Conservation (phyloP, 106 monocot genomes). For the Hemerocallis citrina region DNA sequence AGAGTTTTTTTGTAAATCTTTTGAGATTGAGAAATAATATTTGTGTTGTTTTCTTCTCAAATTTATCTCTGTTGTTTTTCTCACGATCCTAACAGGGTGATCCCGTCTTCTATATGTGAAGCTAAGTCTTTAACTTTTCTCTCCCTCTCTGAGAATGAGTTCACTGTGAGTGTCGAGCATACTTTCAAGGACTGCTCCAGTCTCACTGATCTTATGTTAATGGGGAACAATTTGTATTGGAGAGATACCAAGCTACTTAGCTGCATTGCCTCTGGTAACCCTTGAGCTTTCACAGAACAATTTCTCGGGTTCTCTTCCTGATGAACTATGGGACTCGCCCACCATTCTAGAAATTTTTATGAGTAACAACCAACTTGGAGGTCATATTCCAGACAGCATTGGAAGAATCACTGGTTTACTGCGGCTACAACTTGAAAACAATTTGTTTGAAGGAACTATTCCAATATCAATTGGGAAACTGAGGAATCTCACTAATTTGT, state of each 20-base stretch:
- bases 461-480: slow-evolving; percentile 74
- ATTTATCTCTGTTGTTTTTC: too few relatives aligned
- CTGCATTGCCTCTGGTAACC: slow-evolving; percentile 62
- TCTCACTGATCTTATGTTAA: slow-evolving; percentile 59
- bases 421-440: slow-evolving; percentile 62
- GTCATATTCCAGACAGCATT: slow-evolving; percentile 49
- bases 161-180: slow-evolving; percentile 53
- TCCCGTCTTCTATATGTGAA: slow-evolving; percentile 56
- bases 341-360: slow-evolving; percentile 62
- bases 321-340: slow-evolving; percentile 38
- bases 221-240: slow-evolving; percentile 62
- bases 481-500: slow-evolving; percentile 72
- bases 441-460: slow-evolving; percentile 62
- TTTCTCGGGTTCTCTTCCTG: slow-evolving; percentile 66
- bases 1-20: too few relatives aligned
- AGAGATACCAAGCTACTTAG: slow-evolving; percentile 68
- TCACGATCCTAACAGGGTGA: too few relatives aligned
- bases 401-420: slow-evolving; percentile 29
- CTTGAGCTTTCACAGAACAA: slow-evolving; percentile 79
- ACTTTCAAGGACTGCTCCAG: slow-evolving; percentile 52
- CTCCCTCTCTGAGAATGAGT: slow-evolving; percentile 54
- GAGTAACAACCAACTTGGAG: slow-evolving; percentile 47
- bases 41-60: too few relatives aligned
- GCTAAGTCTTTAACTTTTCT: slow-evolving; percentile 41
- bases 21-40: too few relatives aligned